These are phyloP conservation scores for Pseudopyricularia cyperi DNA, from an alignment of 2,329 filamentous ascomycete species.

Conservation along the genomic window DNA sequence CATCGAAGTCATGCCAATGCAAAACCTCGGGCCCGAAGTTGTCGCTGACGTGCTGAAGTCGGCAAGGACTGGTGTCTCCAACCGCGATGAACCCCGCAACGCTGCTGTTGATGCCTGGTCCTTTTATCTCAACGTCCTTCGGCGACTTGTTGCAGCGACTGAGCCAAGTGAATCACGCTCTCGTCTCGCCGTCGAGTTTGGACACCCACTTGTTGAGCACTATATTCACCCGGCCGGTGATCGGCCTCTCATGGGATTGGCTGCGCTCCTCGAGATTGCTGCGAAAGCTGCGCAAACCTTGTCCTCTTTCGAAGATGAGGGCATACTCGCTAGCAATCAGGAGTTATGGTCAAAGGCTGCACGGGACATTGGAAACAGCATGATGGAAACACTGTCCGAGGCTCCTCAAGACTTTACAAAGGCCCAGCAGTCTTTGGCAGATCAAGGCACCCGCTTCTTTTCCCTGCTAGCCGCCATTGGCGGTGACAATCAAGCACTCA, in stretches of 20 bases:
- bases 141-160: slow-evolving; percentile 35
- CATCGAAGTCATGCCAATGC: slow-evolving; percentile 42
- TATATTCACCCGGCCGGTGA: slow-evolving; percentile 35
- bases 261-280: slow-evolving; percentile 22
- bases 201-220: slow-evolving; percentile 33
- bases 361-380: slow-evolving; percentile 45
- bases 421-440: slow-evolving; percentile 57
- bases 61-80: slow-evolving; percentile 56
- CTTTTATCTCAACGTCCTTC: slow-evolving; percentile 55
- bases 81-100: slow-evolving; percentile 59
- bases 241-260: slow-evolving; percentile 21
- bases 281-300: slow-evolving; percentile 34
- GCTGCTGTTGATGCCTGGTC: slow-evolving; percentile 61
- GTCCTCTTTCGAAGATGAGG: slow-evolving; percentile 23
- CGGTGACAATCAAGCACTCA: slow-evolving; percentile 10
- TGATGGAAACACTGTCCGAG: slow-evolving; percentile 67
- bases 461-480: slow-evolving; percentile 30
- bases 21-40: slow-evolving; percentile 30
- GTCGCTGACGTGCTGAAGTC: slow-evolving; percentile 51
- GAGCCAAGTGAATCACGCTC: slow-evolving; percentile 28
- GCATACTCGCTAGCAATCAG: slow-evolving; percentile 34
- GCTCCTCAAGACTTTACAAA: slow-evolving; percentile 63
- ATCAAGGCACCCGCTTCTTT: slow-evolving; percentile 57
- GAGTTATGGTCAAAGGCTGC: slow-evolving; percentile 52
- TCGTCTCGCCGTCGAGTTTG: slow-evolving; percentile 34